These are phyloP conservation scores for Lachnellula arida DNA, from an alignment of 2,329 filamentous ascomycete genomes.

Conservation along the genomic window DNA sequence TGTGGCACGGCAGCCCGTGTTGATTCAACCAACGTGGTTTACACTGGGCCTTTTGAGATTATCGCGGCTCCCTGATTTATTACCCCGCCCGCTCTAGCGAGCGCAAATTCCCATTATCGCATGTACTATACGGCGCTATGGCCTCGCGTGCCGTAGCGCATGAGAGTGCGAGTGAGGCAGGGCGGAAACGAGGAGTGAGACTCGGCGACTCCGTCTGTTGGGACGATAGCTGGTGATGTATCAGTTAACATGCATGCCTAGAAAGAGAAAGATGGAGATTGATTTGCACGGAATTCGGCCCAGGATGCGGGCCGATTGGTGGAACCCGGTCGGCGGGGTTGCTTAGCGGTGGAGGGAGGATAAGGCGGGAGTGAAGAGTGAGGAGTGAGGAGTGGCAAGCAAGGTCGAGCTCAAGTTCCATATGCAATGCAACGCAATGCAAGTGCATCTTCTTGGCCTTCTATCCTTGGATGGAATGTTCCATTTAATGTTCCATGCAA, in stretches of 20 bases:
- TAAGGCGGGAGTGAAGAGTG: too few species aligned
- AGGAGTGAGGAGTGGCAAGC: too few species aligned
- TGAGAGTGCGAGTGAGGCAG: background rate
- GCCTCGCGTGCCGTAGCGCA: background rate
- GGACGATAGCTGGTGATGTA: background rate
- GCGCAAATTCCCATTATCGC: background rate
- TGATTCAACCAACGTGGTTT: constrained; percentile 10
- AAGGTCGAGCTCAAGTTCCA: too few species aligned
- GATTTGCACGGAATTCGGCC: background rate
- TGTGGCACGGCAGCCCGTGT: constrained; percentile 7
- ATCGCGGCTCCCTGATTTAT: background rate
- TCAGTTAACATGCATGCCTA: too few species aligned
- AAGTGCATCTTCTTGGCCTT: too few species aligned
- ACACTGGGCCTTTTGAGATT: constrained; percentile 3
- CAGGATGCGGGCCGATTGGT: constrained; percentile 22
- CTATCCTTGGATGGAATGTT: too few species aligned
- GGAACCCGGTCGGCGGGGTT: constrained; percentile 8
- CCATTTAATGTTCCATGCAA: too few species aligned
- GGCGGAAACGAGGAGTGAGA: background rate
- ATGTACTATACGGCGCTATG: too few species aligned
- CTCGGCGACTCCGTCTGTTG: background rate
- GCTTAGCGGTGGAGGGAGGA: background rate
- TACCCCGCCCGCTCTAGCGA: constrained; percentile 21
- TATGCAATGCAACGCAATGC: too few species aligned
- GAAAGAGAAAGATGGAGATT: too few species aligned